A percentile compares a stretch with the other conserved stretches of the same genome.
Conservation (phyloP, 2,329 filamentous ascomycete species). For the Cadophora sp. region DNA sequence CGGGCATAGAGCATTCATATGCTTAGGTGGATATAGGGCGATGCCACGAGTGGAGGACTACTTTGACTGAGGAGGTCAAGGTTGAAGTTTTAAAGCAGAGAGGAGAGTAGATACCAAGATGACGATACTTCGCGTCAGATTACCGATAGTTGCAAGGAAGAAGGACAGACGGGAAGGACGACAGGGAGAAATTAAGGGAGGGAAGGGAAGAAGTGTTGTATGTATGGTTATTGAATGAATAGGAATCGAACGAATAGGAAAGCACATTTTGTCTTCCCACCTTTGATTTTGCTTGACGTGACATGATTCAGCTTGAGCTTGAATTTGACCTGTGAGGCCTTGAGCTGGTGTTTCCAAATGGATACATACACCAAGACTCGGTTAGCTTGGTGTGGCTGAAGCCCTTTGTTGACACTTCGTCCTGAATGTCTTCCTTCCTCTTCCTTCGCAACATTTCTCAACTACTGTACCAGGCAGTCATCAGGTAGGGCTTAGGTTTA, state of each 20-base stretch:
- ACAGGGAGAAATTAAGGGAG: not conserved
- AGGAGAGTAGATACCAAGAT: constrained; percentile 10
- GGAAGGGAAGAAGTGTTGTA: constrained; percentile 16
- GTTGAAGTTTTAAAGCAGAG: not conserved
- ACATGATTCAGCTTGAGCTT: too few species aligned
- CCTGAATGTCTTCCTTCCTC: too few species aligned
- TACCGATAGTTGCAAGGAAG: constrained; percentile 1
- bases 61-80: not conserved
- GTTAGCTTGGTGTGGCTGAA: too few species aligned
- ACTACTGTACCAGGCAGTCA: too few species aligned
- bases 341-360: too few species aligned
- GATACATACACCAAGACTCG: too few species aligned
- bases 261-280: not conserved
- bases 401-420: too few species aligned
- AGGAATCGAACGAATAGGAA: constrained; percentile 9
- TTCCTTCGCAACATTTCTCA: too few species aligned
- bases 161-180: not conserved
- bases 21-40: not conserved
- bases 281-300: too few species aligned
- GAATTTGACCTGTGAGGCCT: too few species aligned
- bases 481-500: too few species aligned
- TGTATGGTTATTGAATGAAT: constrained; percentile 31
- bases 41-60: not conserved
- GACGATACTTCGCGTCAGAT: not conserved
- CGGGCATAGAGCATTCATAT: not conserved